Evolutionary conservation across 1,139 yeast genomes (phyloP).

Genomic region (Sugiyamaella xylanicola): DNA sequence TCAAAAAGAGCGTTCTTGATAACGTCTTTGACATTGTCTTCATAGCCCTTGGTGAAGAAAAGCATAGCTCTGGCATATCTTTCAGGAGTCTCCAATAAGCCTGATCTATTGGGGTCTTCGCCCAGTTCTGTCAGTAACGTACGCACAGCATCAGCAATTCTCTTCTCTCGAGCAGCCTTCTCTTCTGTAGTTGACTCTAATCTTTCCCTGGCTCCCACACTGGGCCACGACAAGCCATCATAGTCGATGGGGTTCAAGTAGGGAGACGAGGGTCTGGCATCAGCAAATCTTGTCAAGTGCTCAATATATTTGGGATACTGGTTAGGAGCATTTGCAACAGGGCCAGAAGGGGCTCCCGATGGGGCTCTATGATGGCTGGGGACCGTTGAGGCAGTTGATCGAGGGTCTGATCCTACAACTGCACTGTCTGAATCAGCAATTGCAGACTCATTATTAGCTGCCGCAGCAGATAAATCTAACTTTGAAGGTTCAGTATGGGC

Average conservation of each 20-base stretch:
- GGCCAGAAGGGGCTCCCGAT: constrained; percentile 27
- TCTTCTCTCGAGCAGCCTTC: constrained; percentile 59
- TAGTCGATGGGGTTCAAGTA: constrained; percentile 83
- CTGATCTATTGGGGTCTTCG: constrained; percentile 88
- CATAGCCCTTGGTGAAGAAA: constrained; percentile 93
- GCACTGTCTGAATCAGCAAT: constrained; percentile 5
- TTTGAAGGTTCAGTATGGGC: constrained; percentile 14
- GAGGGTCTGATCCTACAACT: neutral
- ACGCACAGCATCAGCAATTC: constrained; percentile 84
- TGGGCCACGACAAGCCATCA: constrained; percentile 95
- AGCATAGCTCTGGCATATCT: constrained; percentile 96
- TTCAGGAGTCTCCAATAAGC: constrained; percentile 90
- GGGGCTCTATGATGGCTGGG: constrained; percentile 29
- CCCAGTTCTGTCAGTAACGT: constrained; percentile 85
- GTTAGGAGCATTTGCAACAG: constrained; percentile 33
- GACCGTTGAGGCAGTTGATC: constrained; percentile 1
- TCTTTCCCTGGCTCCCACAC: constrained; percentile 78
- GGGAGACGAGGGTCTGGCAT: constrained; percentile 80
- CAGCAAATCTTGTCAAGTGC: constrained; percentile 50
- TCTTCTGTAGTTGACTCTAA: constrained; percentile 68
- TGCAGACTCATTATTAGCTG: constrained; percentile 6
- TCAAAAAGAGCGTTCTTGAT: constrained; percentile 95
- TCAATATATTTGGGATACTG: constrained; percentile 41
- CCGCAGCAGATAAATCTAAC: constrained; percentile 13
- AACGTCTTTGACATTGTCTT: constrained; percentile 78